Base-by-base conservation (phyloP, 345 rosid genomes). In the Rubroshorea leprosula region DNA sequence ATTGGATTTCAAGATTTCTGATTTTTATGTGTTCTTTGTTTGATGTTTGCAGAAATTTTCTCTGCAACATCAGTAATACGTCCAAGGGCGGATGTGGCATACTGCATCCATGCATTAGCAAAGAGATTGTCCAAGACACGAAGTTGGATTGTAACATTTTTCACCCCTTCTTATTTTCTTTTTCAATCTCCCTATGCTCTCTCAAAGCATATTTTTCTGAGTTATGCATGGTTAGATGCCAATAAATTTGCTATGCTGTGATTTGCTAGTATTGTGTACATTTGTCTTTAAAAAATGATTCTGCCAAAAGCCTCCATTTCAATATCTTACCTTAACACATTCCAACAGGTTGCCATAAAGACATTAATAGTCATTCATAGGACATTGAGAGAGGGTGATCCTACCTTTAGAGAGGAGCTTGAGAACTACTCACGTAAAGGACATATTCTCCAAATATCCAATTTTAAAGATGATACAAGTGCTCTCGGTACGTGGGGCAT, bases 331-430 rank as follows among this genome's bases (percentile, higher is more conserved):
- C 15, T 0, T 49, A 14, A 17, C 23, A 41, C 29, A 51, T 23
- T 8, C 10, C 9, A 13, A 49, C 76, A 93, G 99, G 99, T 93
- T 49, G 99, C 99, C 9, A 66, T 87, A 60, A 93, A 93, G 78
- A 80, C 82, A 35, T 73, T 93, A 63, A 87, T 89, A 74, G 99
- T 93, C n/a, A 87, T 93, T 54, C 99, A 93, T 38, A 76, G 99
- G 77, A 83, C 99, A 44, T 64, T 89, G 67, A 83, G 99, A 74
- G 99, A 93, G 70, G 96, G 97, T 46, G 99, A 93, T 77, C 95
- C 97, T 13, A 83, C 90, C 0, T 92, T 92, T 51, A 74, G 89
- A 56, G 97, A 92, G 75, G 98, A 89, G 76, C 87, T 92, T 59
- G 55, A 85, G 23, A 83, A 74, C 72, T 87, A 81, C 69, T 78